Evolutionary conservation across 1,284 basidiomycete genomes (phyloP).

Genomic region (Phylloporus gajari): DNA sequence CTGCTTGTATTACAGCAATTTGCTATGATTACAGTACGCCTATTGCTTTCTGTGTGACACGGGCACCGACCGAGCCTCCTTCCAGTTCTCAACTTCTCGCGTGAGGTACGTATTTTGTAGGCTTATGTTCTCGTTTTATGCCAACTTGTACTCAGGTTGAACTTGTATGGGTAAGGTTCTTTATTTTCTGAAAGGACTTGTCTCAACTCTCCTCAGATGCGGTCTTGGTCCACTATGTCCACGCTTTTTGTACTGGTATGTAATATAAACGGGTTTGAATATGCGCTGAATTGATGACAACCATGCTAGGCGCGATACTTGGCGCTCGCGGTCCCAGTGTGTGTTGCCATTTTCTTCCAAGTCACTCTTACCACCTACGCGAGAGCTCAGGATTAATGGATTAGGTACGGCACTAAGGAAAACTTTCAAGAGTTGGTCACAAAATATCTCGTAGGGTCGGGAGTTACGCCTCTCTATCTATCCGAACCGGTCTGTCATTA

Average conservation of each 20-base stretch:
- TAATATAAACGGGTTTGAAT: conserved; percentile 1
- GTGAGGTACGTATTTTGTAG: conserved; percentile 9
- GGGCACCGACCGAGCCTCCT: neutral
- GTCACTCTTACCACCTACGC: neutral
- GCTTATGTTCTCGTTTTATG: neutral
- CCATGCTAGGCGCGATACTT: conserved; percentile 17
- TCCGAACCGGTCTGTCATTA: conserved; percentile 12
- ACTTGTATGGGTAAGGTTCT: conserved; percentile 18
- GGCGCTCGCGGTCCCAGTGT: conserved; percentile 17
- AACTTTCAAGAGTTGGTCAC: neutral
- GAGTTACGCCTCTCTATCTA: neutral
- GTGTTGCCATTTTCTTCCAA: neutral
- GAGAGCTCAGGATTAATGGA: neutral
- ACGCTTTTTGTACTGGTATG: conserved; percentile 17
- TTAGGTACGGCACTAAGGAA: conserved; percentile 10
- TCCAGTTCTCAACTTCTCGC: conserved; percentile 8
- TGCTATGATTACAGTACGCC: neutral
- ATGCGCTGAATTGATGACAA: neutral
- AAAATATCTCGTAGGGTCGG: neutral
- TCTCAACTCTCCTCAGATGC: conserved; percentile 11
- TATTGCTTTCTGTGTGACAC: neutral
- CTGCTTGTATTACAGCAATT: neutral
- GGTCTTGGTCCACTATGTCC: conserved; percentile 16
- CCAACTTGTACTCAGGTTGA: conserved; percentile 7
- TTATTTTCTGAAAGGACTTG: neutral